Evolutionary conservation across 345 rosid genomes (phyloP).

Genomic region (Conringia planisiliqua): DNA sequence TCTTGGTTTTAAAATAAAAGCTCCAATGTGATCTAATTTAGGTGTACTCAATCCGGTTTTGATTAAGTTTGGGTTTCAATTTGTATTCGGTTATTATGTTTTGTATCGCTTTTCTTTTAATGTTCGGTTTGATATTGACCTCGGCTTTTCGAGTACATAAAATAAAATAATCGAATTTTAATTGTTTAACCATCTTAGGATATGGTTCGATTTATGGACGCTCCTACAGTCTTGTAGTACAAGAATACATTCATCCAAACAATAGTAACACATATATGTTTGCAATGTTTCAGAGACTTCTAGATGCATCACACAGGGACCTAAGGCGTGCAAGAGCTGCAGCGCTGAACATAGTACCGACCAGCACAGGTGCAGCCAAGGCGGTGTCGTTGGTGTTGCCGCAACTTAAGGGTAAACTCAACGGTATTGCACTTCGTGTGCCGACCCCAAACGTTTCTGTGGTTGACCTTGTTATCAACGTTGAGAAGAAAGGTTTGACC

Average conservation of each 20-base stretch:
- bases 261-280: neutral
- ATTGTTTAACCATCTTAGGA: no score
- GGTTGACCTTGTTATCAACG: conserved; percentile 87
- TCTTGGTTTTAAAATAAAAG: no score
- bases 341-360: conserved; percentile 92
- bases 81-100: neutral
- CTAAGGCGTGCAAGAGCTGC: conserved; percentile 98
- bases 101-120: no score
- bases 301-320: conserved; percentile 98
- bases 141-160: no score
- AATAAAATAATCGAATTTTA: no score
- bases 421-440: conserved; percentile 94
- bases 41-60: no score
- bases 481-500: conserved; percentile 72
- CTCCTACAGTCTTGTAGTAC: neutral
- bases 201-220: neutral
- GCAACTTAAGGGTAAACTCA: conserved; percentile 96
- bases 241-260: neutral
- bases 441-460: conserved; percentile 99
- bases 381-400: conserved; percentile 95
- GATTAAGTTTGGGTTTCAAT: neutral
- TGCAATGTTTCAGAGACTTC: conserved; percentile 62
- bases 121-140: no score
- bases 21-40: no score
- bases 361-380: conserved; percentile 99